Conservation (phyloP, 371 early-diverging fungal species). For the Chytridium lagenaria region DNA sequence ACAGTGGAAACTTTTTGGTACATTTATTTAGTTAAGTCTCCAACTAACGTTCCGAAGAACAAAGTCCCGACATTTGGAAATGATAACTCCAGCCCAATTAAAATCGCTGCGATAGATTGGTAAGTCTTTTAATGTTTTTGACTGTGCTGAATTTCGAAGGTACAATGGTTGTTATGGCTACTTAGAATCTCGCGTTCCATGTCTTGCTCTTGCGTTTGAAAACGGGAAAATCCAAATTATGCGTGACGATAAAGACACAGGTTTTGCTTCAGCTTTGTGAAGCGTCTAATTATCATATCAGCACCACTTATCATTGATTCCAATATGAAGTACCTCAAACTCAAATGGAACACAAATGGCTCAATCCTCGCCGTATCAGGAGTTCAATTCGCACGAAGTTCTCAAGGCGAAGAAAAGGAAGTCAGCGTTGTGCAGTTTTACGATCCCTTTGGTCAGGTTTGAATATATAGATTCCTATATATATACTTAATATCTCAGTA, state of each 20-base stretch:
- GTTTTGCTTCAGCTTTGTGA: conserved; percentile 23
- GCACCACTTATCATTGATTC: conserved; percentile 60
- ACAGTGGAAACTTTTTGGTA: conserved; percentile 54
- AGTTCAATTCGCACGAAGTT: conserved; percentile 46
- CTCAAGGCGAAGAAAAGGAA: conserved; percentile 60
- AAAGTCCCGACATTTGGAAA: conserved; percentile 47
- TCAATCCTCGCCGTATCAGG: conserved; percentile 60
- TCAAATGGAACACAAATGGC: conserved; percentile 60
- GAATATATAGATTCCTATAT: not conserved
- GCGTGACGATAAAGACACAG: conserved; percentile 54
- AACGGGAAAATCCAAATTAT: conserved; percentile 61
- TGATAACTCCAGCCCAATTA: conserved; percentile 41
- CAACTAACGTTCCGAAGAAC: conserved; percentile 29
- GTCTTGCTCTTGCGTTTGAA: conserved; percentile 60
- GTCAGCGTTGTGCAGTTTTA: conserved; percentile 60
- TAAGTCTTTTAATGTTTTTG: conserved; percentile 2
- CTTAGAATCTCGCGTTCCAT: conserved; percentile 50
- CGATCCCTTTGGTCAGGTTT: conserved; percentile 55
- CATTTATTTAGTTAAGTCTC: not conserved
- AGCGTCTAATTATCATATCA: conserved; percentile 16
- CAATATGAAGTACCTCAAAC: conserved; percentile 47
- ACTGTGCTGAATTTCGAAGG: too few relatives aligned
- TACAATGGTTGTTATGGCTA: conserved; percentile 60
- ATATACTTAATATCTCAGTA: conserved; percentile 38
- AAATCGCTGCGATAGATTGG: conserved; percentile 58